phyloP scores from a whole-genome alignment of 164 flowering plant genomes.

The Dillenia turbinata region DNA sequence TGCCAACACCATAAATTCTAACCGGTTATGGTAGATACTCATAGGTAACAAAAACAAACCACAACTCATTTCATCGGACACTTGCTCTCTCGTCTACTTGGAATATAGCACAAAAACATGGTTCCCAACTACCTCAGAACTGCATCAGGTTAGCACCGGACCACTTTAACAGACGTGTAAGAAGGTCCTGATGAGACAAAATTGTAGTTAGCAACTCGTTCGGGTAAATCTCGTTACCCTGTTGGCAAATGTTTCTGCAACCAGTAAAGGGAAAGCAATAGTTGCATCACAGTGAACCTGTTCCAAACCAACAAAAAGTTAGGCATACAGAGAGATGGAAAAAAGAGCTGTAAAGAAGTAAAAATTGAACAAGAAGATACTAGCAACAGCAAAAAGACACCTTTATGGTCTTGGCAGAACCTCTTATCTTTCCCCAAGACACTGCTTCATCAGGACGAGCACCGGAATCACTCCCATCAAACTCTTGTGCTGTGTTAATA shows the following conservation, averaged over 20 bases:
- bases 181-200: no score
- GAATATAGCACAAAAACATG: no score
- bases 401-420: constrained; percentile 86
- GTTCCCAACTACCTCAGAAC: no score
- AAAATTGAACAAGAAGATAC: background rate
- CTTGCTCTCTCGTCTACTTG: no score
- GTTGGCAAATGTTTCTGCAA: constrained; percentile 91
- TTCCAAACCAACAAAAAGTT: constrained; percentile 4
- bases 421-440: constrained; percentile 94
- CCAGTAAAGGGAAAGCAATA: constrained; percentile 84
- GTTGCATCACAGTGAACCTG: constrained; percentile 99
- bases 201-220: no score
- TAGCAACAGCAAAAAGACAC: constrained; percentile 18
- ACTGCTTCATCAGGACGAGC: constrained; percentile 98
- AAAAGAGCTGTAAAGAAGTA: background rate
- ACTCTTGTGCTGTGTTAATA: constrained; percentile 94
- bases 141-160: no score
- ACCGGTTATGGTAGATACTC: no score
- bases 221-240: constrained; percentile 12
- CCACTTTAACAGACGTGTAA: no score
- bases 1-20: no score
- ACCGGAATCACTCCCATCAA: constrained; percentile 98
- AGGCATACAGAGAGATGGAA: background rate
- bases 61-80: no score
- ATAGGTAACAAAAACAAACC: no score